Evolutionary conservation across 2,329 filamentous ascomycete genomes (phyloP), one percentile per base, ranked within the genome.

Genomic region (Xylaria arbuscula): DNA sequence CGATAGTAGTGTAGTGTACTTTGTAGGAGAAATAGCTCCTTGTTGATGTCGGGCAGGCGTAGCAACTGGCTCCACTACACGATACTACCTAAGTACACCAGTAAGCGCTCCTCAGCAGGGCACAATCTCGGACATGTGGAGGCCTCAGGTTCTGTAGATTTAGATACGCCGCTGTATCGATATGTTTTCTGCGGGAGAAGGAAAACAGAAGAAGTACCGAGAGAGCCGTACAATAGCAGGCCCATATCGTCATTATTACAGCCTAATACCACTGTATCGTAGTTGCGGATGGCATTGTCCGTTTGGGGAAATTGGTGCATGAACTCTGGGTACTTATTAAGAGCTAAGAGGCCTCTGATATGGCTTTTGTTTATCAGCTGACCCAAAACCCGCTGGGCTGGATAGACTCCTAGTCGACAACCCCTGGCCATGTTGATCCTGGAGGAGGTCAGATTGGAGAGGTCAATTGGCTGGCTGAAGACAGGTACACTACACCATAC

Each of bases 301-400:
- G 22, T 42, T 66, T 56, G 22, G 50, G 51, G 57, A 36, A 57
- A 62, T 57, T 7, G 19, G 62, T 62, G 64, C 63, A 55, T 62
- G 38, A 32, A n/a, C 24, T 38, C 28, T 22, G 54, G 42, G 32
- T 42, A 36, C 47, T 28, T 47, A 62, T 50, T 62, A 50, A 61
- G 32, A 66, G 50, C 48, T 53, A 50, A 56, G 45, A 32, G 64
- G 40, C 40, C 17, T 48, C 51, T 47, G 50, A 56, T 51, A 61
- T 58, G 62, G 51, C 45, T 47, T 55, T 66, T 68, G 53, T 53
- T 59, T 62, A 62, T 66, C 66, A 69, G 66, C 66, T 69, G 66
- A 69, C 62, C 17, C 4, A 13, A 53, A 58, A 66, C 58, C 66
- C 62, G 58, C 66, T 54, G 62, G 63, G 66, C 66, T 69, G 66